phyloP scores from a whole-genome alignment of 108 stramenopile genomes.

The Cyclotella distinguenda region DNA sequence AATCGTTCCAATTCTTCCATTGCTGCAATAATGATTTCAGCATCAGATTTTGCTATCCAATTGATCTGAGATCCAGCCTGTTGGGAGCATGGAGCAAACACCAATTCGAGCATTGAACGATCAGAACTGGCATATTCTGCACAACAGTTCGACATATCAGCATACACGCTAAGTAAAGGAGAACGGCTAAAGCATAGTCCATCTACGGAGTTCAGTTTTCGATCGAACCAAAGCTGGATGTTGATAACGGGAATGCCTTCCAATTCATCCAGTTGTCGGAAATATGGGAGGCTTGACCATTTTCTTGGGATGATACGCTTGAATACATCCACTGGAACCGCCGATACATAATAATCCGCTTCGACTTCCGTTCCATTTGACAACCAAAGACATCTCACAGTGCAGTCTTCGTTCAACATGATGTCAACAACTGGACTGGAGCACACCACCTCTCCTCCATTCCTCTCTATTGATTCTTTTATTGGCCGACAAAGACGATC shows the following conservation, averaged over 20 bases:
- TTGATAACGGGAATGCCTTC: conserved; percentile 79
- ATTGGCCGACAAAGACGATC: conserved; percentile 68
- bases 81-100: conserved; percentile 62
- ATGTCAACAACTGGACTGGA: conserved; percentile 43
- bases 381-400: conserved; percentile 49
- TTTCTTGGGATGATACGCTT: conserved; percentile 54
- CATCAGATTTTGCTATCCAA: conserved; percentile 50
- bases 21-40: conserved; percentile 63
- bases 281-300: conserved; percentile 65
- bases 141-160: conserved; percentile 71
- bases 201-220: conserved; percentile 59
- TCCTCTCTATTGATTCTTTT: conserved; percentile 52
- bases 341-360: conserved; percentile 72
- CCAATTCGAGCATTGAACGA: conserved; percentile 70
- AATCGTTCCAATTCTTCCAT: conserved; percentile 66
- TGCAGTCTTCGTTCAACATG: conserved; percentile 44
- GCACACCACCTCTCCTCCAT: conserved; percentile 55
- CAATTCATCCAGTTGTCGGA: conserved; percentile 62
- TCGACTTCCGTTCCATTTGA: conserved; percentile 51
- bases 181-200: conserved; percentile 68
- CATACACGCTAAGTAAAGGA: conserved; percentile 72
- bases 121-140: conserved; percentile 66
- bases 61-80: conserved; percentile 33
- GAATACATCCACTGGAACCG: conserved; percentile 72
- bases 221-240: conserved; percentile 73